Base-by-base conservation (phyloP, 2,329 filamentous ascomycete species). In the Davidsoniella australis region DNA sequence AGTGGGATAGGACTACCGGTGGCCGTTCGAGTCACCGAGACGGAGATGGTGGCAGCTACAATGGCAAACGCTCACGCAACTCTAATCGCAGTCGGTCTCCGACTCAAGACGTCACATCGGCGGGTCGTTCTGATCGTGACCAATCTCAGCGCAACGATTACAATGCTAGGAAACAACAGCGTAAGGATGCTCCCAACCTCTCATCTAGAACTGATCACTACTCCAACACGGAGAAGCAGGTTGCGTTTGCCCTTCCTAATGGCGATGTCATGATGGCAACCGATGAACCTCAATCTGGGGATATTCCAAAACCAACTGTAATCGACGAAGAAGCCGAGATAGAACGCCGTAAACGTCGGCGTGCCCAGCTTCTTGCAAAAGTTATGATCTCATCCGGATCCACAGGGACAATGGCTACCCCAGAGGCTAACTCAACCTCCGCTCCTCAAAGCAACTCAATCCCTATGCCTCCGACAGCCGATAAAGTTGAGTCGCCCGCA, bases 321-420 rank as follows among this genome's bases (percentile, higher is more conserved):
- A 61, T 86, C 56, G 82, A 93, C 62, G 84, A 93, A 66, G 83
- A 82, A 54, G 80, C 83, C 56, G 73, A 89, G 59, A 83, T 94
- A 58, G 84, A 93, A 63, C 80, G 86, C 58, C 82, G 88, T 49
- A 82, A 87, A 24, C 86, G 82, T 60, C 78, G 83, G 52, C 80
- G 88, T 56, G 85, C 91, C 66, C 85, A 85, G 55, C 82, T 94
- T 55, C 76, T 86, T 60, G 82, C 85, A 61, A 93, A 87, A 67
- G 82, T 86, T 58, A 79, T 78, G 56, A 79, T 81, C 58, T 75
- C 79, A 47, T 80, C 80, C 45, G 82, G 84, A 47, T 70, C 89
- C 58, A 73, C 84, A 75, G 54, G 55, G 56, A 38, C 5, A 38
- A 66, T 23, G 4, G 20, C 71, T 54, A 67, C 71, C 48, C 66